Conservation (phyloP, 306 rosid genomes). For the Astragalus glycyphyllos region DNA sequence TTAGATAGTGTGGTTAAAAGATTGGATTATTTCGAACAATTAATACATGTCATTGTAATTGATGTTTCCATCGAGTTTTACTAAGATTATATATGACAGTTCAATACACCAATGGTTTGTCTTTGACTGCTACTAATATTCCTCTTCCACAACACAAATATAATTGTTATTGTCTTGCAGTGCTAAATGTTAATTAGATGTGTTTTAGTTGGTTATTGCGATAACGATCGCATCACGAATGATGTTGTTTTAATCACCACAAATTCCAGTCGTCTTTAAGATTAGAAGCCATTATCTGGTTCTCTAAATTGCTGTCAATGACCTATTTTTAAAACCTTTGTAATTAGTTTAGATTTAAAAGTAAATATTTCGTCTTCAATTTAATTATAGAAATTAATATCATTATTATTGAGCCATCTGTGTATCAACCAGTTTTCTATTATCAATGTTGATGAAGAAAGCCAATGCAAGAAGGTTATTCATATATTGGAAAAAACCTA, state of each 20-base stretch:
- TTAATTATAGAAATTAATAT: no score
- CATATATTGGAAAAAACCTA: slow-evolving; percentile 30
- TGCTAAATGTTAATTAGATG: no score
- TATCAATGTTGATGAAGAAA: slow-evolving; percentile 11
- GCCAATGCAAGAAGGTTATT: slow-evolving; percentile 14
- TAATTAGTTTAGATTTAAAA: no score
- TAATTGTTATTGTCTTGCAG: slow-evolving; percentile 2
- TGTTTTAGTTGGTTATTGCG: no score
- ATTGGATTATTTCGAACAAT: slow-evolving; percentile 38
- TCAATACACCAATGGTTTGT: slow-evolving; percentile 16
- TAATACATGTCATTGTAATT: slow-evolving; percentile 21
- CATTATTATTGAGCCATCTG: no score
- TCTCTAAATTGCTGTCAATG: no score
- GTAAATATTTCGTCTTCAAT: no score
- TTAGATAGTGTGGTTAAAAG: slow-evolving; percentile 43
- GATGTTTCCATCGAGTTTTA: slow-evolving; percentile 32
- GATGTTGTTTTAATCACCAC: no score
- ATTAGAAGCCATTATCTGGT: no score
- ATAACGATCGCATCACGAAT: no score
- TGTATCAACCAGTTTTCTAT: background rate
- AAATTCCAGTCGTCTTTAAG: no score
- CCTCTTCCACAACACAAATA: background rate
- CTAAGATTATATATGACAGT: slow-evolving; percentile 13
- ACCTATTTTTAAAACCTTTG: no score
- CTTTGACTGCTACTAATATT: slow-evolving; percentile 10